These are phyloP conservation scores for Colletotrichum sp. DNA, from an alignment of 2,329 filamentous ascomycete genomes.

Conservation along the genomic window DNA sequence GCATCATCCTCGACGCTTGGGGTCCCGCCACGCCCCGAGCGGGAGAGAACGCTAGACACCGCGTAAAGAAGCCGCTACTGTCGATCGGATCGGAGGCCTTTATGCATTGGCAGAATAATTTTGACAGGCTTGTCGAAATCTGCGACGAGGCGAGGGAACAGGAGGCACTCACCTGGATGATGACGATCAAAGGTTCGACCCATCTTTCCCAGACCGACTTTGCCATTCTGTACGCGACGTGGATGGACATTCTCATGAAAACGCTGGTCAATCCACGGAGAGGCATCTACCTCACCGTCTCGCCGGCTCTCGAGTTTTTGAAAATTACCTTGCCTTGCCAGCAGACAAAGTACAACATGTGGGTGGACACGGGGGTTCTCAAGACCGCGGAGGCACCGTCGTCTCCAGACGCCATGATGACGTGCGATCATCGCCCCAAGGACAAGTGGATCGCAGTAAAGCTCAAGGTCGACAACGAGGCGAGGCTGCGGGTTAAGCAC, in stretches of 20 bases:
- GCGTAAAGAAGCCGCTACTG: slow-evolving; percentile 58
- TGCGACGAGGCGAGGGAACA: slow-evolving; percentile 59
- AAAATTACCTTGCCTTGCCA: slow-evolving; percentile 53
- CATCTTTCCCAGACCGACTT: slow-evolving; percentile 73
- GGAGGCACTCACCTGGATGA: slow-evolving; percentile 52
- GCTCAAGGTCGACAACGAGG: slow-evolving; percentile 63
- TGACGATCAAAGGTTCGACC: slow-evolving; percentile 62
- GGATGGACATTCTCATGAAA: slow-evolving; percentile 64
- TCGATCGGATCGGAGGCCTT: slow-evolving; percentile 72
- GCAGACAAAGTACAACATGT: slow-evolving; percentile 53
- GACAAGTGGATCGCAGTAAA: slow-evolving; percentile 63
- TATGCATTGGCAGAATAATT: slow-evolving; percentile 72
- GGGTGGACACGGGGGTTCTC: slow-evolving; percentile 59
- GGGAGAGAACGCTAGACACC: slow-evolving; percentile 47
- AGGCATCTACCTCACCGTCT: slow-evolving; percentile 68
- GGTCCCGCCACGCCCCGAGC: slow-evolving; percentile 52
- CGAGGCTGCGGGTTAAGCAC: slow-evolving; percentile 51
- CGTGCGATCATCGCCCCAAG: slow-evolving; percentile 57
- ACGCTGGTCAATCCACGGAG: slow-evolving; percentile 66
- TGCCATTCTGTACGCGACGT: slow-evolving; percentile 64
- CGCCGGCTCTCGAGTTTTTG: slow-evolving; percentile 67
- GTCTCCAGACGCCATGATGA: slow-evolving; percentile 45
- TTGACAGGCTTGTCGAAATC: slow-evolving; percentile 59
- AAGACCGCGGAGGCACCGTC: slow-evolving; percentile 34
- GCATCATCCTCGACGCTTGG: slow-evolving; percentile 72